Evolutionary conservation across 106 monocot species (phyloP).

Genomic region (Hemerocallis citrina): DNA sequence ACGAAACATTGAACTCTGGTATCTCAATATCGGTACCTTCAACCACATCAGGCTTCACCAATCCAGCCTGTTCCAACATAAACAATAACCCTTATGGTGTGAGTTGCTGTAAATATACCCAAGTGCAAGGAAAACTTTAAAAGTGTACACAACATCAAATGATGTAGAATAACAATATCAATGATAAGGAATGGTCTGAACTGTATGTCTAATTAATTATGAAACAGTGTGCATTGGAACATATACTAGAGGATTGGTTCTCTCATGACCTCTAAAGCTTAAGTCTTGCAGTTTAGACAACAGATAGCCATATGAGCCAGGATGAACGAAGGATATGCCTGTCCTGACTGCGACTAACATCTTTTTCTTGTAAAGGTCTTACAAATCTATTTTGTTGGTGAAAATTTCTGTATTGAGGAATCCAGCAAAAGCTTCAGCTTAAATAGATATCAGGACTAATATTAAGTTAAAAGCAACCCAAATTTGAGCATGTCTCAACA

Average conservation of each 20-base stretch:
- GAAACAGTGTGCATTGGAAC: neutral
- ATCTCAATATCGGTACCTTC: constrained; percentile 76
- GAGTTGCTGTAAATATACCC: too few relatives aligned
- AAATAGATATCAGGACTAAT: neutral
- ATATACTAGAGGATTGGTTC: neutral
- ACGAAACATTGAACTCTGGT: constrained; percentile 97
- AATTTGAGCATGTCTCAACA: too few relatives aligned
- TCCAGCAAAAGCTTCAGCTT: neutral
- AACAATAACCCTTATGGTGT: neutral
- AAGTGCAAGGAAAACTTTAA: neutral
- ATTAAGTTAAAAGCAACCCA: too few relatives aligned
- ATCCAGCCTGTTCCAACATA: constrained; percentile 56
- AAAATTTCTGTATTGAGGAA: too few relatives aligned
- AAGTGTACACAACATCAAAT: neutral
- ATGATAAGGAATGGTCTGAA: neutral
- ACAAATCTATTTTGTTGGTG: too few relatives aligned
- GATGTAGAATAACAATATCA: too few relatives aligned
- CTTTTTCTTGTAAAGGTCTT: too few relatives aligned
- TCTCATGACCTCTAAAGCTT: neutral
- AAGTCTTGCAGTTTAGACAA: neutral
- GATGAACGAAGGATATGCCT: too few relatives aligned
- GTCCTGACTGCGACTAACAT: too few relatives aligned
- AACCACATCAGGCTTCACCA: constrained; percentile 77
- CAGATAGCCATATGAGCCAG: neutral
- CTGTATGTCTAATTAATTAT: neutral